Percentiles rank a stretch among this genome's conserved stretches.
Conservation (phyloP, 148 eudicot species). For the Chenopodium berlandieri region DNA sequence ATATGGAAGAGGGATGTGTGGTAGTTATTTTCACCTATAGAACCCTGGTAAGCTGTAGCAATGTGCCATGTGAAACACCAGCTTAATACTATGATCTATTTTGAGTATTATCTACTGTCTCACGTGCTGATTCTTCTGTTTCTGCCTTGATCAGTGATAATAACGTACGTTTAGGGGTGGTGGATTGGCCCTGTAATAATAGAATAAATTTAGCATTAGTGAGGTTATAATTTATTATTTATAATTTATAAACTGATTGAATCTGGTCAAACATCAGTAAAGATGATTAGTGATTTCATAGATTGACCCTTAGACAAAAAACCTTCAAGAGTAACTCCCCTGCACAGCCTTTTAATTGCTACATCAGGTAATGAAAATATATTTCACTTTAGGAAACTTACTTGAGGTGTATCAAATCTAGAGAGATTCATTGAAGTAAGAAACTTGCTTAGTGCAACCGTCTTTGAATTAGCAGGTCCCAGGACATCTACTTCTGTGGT, state of each 20-base stretch:
- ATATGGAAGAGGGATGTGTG: neutral
- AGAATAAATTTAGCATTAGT: neutral
- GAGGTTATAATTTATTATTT: neutral
- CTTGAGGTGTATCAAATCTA: conserved; percentile 10
- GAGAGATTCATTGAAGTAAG: conserved; percentile 35
- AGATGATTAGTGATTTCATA: neutral
- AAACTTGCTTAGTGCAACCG: conserved; percentile 30
- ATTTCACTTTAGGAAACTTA: conserved; percentile 19
- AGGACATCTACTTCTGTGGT: conserved; percentile 50
- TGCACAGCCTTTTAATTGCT: neutral
- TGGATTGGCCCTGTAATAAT: conserved; percentile 14
- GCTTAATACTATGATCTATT: conserved; percentile 20
- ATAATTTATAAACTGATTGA: neutral
- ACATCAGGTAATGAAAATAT: neutral
- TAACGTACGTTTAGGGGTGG: conserved; percentile 28
- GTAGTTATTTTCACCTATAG: conserved; percentile 16
- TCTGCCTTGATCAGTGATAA: conserved; percentile 33
- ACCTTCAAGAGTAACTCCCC: neutral
- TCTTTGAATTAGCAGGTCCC: conserved; percentile 36
- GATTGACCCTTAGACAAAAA: neutral
- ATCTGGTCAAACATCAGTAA: neutral
- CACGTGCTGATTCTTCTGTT: conserved; percentile 20
- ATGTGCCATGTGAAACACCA: conserved; percentile 14
- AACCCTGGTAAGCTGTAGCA: conserved; percentile 11
- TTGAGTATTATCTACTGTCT: conserved; percentile 22